These are phyloP conservation scores for Globomyces sp. DNA, from an alignment of 371 early-diverging fungal genomes.

Conservation along the genomic window DNA sequence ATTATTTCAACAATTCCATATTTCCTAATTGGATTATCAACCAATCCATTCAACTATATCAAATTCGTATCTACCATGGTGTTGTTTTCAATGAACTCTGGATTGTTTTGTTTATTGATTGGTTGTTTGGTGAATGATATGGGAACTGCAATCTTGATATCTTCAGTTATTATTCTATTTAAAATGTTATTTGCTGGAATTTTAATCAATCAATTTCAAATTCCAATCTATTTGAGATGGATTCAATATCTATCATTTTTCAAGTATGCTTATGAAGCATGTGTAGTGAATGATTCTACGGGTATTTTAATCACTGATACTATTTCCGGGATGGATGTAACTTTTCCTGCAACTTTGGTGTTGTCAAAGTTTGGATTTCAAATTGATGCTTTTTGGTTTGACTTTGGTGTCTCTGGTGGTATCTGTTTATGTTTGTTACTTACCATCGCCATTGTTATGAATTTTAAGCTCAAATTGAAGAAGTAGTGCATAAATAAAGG, in stretches of 20 bases:
- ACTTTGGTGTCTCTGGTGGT: constrained; percentile 49
- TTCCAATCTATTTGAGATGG: constrained; percentile 74
- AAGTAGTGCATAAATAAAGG: not conserved
- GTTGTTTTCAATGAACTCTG: constrained; percentile 83
- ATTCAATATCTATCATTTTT: constrained; percentile 81
- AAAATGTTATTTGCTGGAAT: constrained; percentile 90
- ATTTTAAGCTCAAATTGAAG: constrained; percentile 14
- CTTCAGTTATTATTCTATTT: constrained; percentile 81
- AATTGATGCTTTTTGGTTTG: constrained; percentile 75
- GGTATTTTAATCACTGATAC: constrained; percentile 75
- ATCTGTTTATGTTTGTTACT: constrained; percentile 25
- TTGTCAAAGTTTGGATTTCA: constrained; percentile 87
- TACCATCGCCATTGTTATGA: constrained; percentile 18
- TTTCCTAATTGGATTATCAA: constrained; percentile 81
- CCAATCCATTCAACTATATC: constrained; percentile 61
- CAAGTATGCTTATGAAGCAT: constrained; percentile 85
- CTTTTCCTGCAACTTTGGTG: constrained; percentile 83
- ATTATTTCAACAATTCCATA: constrained; percentile 80
- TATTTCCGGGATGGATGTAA: constrained; percentile 77
- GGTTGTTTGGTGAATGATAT: constrained; percentile 73
- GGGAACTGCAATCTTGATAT: constrained; percentile 76
- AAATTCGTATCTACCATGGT: constrained; percentile 85
- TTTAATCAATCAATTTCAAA: constrained; percentile 76
- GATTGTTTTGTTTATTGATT: constrained; percentile 75
- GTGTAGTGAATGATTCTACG: constrained; percentile 82